phyloP scores from a whole-genome alignment of 768 basidiomycete species.

The Terana coerulea region DNA sequence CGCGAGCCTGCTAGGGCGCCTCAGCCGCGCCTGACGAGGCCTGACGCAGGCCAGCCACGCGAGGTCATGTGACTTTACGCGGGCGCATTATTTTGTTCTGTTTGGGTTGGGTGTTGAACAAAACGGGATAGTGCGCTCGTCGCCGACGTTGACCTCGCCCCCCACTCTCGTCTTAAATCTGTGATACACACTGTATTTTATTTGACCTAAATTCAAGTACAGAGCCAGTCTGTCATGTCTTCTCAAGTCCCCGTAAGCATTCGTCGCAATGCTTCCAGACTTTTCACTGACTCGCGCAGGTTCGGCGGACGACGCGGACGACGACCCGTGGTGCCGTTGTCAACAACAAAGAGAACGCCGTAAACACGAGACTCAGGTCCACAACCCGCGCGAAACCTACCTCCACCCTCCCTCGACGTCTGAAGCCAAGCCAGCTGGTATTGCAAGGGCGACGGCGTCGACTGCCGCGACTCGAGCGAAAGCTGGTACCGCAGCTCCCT shows the following conservation, averaged over 20 bases:
- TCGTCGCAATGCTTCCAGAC: neutral
- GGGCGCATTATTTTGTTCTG: slow-evolving; percentile 26
- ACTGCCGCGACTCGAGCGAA: slow-evolving; percentile 56
- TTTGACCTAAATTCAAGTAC: slow-evolving; percentile 10
- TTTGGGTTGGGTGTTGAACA: slow-evolving; percentile 29
- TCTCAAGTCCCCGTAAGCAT: slow-evolving; percentile 43
- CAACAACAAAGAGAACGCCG: slow-evolving; percentile 69
- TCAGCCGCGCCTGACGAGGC: neutral
- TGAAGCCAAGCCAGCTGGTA: slow-evolving; percentile 29
- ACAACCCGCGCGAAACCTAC: slow-evolving; percentile 59
- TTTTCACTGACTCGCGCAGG: slow-evolving; percentile 32
- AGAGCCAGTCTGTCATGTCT: slow-evolving; percentile 28
- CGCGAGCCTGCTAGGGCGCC: no score
- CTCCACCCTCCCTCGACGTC: slow-evolving; percentile 33
- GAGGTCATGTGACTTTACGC: slow-evolving; percentile 23
- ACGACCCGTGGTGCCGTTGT: slow-evolving; percentile 47
- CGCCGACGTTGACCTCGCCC: slow-evolving; percentile 8
- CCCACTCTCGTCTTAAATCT: slow-evolving; percentile 8
- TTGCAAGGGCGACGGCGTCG: slow-evolving; percentile 38
- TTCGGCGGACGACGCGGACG: slow-evolving; percentile 58
- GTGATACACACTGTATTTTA: slow-evolving; percentile 5
- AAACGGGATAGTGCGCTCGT: slow-evolving; percentile 18
- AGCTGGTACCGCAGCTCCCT: slow-evolving; percentile 37
- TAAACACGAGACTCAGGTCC: slow-evolving; percentile 57
- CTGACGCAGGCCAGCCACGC: neutral